Conservation (phyloP, 2,329 filamentous ascomycete genomes). For the Aureobasidium sp. region DNA sequence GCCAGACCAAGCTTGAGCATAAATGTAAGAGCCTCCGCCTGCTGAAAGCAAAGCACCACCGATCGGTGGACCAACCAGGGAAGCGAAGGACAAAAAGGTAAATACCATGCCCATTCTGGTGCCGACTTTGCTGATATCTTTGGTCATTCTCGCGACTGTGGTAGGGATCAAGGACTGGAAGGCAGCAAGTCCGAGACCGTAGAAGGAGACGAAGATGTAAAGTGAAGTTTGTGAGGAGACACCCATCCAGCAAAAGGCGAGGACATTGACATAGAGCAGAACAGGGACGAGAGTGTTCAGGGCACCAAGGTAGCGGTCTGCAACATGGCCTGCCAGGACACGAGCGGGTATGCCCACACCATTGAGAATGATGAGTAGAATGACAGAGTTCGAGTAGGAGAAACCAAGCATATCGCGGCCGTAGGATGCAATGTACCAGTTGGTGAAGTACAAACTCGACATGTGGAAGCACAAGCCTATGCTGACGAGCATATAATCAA, state of each 20-base stretch:
- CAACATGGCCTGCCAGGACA: slow-evolving; percentile 45
- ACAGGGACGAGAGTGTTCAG: slow-evolving; percentile 50
- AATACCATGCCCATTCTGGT: slow-evolving; percentile 44
- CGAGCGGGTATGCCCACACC: slow-evolving; percentile 50
- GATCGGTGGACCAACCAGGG: slow-evolving; percentile 41
- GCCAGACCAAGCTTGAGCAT: slow-evolving; percentile 39
- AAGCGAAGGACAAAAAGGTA: slow-evolving; percentile 37
- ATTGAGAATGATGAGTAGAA: slow-evolving; percentile 52
- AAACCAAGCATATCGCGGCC: slow-evolving; percentile 32
- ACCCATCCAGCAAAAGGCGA: slow-evolving; percentile 52
- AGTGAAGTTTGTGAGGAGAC: slow-evolving; percentile 36
- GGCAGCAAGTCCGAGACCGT: slow-evolving; percentile 38
- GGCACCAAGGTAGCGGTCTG: slow-evolving; percentile 47
- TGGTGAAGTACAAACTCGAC: slow-evolving; percentile 35
- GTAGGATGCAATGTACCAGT: slow-evolving; percentile 37
- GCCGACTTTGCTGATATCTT: slow-evolving; percentile 39
- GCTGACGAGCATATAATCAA: slow-evolving; percentile 33
- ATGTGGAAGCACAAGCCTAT: slow-evolving; percentile 27
- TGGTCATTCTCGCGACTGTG: slow-evolving; percentile 37
- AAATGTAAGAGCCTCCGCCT: slow-evolving; percentile 34
- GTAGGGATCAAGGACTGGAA: slow-evolving; percentile 42
- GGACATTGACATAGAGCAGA: slow-evolving; percentile 37
- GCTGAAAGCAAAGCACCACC: slow-evolving; percentile 39
- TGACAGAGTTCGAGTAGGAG: slow-evolving; percentile 43
- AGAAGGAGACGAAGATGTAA: slow-evolving; percentile 38